Conservation (phyloP, 2,329 filamentous ascomycete genomes). For the Huntiella moniliformis region DNA sequence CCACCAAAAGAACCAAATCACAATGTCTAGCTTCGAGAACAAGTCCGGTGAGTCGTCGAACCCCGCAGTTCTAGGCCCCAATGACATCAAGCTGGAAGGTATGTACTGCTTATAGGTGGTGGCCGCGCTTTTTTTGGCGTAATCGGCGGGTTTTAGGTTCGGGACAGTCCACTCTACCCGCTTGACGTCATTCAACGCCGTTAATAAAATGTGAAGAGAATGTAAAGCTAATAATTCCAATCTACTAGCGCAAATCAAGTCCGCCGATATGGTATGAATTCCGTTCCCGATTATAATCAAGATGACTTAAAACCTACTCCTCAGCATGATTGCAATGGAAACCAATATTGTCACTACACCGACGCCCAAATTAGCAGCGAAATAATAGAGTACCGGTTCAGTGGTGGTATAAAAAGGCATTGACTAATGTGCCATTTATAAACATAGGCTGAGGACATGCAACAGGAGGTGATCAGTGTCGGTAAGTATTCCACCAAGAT, state of each 20-base stretch:
- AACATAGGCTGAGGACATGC: conserved; percentile 82
- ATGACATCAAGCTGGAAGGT: conserved; percentile 11
- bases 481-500: conserved; percentile 37
- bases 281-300: background rate
- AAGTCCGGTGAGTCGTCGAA: conserved; percentile 9
- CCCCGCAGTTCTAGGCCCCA: conserved; percentile 8
- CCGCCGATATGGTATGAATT: conserved; percentile 76
- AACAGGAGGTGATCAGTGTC: conserved; percentile 84
- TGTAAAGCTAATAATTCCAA: no score
- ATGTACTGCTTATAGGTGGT: background rate
- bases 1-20: background rate
- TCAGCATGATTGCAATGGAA: no score
- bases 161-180: no score
- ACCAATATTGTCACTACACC: no score
- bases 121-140: no score
- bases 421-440: background rate
- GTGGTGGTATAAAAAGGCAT: background rate
- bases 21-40: conserved; percentile 5
- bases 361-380: no score
- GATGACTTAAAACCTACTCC: no score
- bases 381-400: no score
- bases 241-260: conserved; percentile 78
- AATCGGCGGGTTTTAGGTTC: no score
- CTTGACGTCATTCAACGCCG: no score
- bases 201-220: no score